Conservation (phyloP, 768 basidiomycete species). For the Lentinula raphanica region DNA sequence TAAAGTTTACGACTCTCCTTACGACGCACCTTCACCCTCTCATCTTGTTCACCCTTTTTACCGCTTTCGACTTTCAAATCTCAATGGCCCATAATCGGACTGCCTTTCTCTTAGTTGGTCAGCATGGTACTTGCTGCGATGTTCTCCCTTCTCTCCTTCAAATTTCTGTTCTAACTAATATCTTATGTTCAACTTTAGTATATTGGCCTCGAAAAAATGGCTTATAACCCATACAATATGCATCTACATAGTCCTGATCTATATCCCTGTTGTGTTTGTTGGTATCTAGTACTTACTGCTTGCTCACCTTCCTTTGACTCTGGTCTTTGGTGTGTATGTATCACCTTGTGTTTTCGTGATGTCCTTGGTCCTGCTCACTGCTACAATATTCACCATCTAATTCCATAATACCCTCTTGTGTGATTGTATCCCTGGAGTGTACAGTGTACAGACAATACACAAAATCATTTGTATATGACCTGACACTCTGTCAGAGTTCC, state of each 20-base stretch:
- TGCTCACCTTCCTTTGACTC: not conserved
- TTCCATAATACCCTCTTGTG: not conserved
- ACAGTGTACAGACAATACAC: not conserved
- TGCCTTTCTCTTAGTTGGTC: not conserved
- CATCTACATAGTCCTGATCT: not conserved
- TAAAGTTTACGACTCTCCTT: conserved; percentile 5
- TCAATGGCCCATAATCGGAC: not conserved
- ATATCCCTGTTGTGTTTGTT: not conserved
- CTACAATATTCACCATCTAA: not conserved
- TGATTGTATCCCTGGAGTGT: not conserved
- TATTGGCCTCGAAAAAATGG: too few relatives aligned
- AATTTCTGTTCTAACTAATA: not conserved
- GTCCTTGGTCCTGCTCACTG: not conserved
- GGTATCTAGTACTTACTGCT: not conserved
- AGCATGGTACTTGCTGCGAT: not conserved
- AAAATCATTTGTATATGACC: not conserved
- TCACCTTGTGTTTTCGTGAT: not conserved
- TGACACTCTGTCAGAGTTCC: not conserved
- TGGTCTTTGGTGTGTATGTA: not conserved
- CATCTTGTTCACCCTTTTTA: not conserved
- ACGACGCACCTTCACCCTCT: not conserved
- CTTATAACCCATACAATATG: not conserved
- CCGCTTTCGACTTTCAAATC: not conserved
- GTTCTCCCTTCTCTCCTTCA: not conserved
- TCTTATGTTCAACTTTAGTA: not conserved